Base-by-base conservation (phyloP, 306 rosid genomes). In the Medicago ruthenica region DNA sequence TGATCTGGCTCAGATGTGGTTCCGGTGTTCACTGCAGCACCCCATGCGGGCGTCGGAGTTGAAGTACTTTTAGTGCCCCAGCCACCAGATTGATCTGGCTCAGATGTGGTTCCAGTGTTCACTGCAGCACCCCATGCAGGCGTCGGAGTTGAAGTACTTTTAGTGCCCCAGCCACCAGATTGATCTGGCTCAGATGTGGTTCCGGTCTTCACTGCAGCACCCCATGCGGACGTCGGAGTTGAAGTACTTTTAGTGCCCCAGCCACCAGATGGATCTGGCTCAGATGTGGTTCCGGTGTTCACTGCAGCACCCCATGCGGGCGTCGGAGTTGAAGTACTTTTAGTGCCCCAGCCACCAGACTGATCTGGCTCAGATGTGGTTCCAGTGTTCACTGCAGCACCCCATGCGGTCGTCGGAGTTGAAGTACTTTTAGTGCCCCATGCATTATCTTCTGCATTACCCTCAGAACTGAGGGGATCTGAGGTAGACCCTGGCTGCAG, bases 111-210 rank as follows among this genome's bases (percentile, higher is more conserved):
- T 77, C 27, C 75, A 10, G 70, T 73, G 62, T 70, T 84, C 36
- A 72, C 80, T 9, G 88, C 83, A 48, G 90, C 82, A 69, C 93
- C 96, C 97, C 98, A 94, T 67, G 97, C 70, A 0, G 87, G 79
- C 51, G 63, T 87, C 48, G 77, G 79, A 39, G 67, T 83, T 64
- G 92, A 76, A 66, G 87, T 75, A 3, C 50, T 82, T 82, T 86
- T 86, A 82, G 81, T 82, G 11, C 67, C 93, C 98, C 98, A 91
- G 71, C 89, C 78, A 69, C 70, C 75, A 83, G 83, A 84, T 54
- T 82, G 85, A 81, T 60, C 86, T 31, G 85, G 57, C 15, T 63
- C 67, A 66, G 84, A 71, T 61, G 76, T 79, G 51, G 76, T 58
- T 77, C 37, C 77, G 11, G 70, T 71, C 59, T 73, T 85, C 17